phyloP scores from a whole-genome alignment of 225 moss, liverwort and hornwort species.

The Bryoerythrophyllum caledonicum region DNA sequence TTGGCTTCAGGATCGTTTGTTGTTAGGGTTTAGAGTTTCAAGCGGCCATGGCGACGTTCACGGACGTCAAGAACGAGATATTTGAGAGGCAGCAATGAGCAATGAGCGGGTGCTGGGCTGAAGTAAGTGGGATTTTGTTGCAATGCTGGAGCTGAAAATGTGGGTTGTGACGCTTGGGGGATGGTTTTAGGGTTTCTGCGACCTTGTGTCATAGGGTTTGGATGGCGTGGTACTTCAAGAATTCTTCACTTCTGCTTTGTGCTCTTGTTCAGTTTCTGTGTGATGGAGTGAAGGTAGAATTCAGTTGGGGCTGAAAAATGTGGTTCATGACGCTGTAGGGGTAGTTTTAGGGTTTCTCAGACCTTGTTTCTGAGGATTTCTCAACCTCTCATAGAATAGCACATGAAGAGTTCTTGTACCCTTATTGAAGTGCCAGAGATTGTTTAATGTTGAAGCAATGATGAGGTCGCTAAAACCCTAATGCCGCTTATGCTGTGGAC shows the following conservation, averaged over 20 bases:
- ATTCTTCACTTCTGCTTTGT: too few relatives aligned
- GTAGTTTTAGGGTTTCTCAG: too few relatives aligned
- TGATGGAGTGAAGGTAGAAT: too few relatives aligned
- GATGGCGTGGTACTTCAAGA: background rate
- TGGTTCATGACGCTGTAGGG: too few relatives aligned
- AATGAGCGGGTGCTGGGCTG: constrained; percentile 51
- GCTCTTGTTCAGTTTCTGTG: too few relatives aligned
- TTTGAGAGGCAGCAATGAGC: constrained; percentile 56
- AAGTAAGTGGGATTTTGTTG: background rate
- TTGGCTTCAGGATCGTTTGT: background rate
- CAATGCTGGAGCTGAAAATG: background rate
- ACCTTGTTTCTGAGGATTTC: too few relatives aligned
- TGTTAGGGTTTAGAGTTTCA: background rate
- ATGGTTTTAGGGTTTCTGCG: background rate
- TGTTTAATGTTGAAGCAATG: background rate
- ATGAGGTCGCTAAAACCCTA: background rate
- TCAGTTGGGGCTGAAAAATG: too few relatives aligned
- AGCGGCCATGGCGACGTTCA: constrained; percentile 54
- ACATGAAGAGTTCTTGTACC: too few relatives aligned
- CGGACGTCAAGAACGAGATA: constrained; percentile 46
- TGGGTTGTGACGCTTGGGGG: background rate
- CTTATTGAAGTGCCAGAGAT: background rate
- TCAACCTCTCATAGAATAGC: too few relatives aligned
- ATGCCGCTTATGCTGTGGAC: background rate
- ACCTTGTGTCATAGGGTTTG: background rate